These are phyloP conservation scores for Brassica rapa DNA, from an alignment of 345 rosid genomes.

Conservation along the genomic window DNA sequence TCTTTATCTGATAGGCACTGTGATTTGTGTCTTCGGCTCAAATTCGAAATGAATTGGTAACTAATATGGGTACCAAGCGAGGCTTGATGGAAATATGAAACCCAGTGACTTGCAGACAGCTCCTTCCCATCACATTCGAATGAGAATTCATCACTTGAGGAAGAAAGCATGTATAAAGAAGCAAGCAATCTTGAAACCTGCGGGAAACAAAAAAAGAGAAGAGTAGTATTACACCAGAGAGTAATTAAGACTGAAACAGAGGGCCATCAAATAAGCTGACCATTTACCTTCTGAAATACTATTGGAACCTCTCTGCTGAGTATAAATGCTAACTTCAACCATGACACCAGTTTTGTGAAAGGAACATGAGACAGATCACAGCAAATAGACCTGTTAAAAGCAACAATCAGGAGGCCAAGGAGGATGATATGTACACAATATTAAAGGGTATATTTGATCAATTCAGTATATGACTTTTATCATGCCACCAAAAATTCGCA, in stretches of 20 bases:
- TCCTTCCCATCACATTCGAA: constrained; percentile 49
- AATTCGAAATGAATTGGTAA: constrained; percentile 57
- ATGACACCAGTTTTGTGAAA: constrained; percentile 54
- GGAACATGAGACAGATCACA: constrained; percentile 60
- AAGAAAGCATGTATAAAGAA: constrained; percentile 57
- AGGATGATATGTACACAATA: constrained; percentile 11
- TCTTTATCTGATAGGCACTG: constrained; percentile 36
- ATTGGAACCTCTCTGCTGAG: constrained; percentile 76
- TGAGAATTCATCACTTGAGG: constrained; percentile 51
- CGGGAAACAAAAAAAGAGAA: constrained; percentile 2
- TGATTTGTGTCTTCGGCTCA: constrained; percentile 43
- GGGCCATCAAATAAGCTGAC: constrained; percentile 11
- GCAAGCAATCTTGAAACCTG: constrained; percentile 88
- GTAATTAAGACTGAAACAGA: constrained; percentile 9
- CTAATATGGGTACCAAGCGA: constrained; percentile 79
- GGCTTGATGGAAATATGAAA: constrained; percentile 94
- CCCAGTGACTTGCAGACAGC: constrained; percentile 84
- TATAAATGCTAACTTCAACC: constrained; percentile 78
- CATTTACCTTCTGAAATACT: constrained; percentile 72
- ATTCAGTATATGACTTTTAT: constrained; percentile 19
- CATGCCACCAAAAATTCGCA: constrained; percentile 5
- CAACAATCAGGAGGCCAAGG: constrained; percentile 23
- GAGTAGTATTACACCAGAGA: not conserved
- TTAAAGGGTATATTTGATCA: constrained; percentile 18
- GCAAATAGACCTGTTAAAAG: constrained; percentile 59